Evolutionary conservation across 805 yeast genomes (phyloP).

Genomic region (Saccharomycopsis sp.): DNA sequence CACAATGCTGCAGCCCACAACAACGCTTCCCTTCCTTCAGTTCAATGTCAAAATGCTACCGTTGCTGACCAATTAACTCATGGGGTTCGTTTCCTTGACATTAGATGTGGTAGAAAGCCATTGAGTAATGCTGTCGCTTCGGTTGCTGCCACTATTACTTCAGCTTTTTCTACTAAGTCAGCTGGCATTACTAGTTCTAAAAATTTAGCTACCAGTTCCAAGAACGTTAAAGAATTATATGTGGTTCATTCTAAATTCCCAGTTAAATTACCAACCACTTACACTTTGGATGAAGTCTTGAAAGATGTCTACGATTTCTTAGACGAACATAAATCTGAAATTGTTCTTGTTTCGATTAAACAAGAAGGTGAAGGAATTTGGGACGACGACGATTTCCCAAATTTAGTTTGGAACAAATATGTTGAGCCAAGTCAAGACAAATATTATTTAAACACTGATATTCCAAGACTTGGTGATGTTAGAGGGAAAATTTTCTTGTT

Average conservation of each 20-base stretch:
- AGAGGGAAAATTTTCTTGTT: slow-evolving; percentile 63
- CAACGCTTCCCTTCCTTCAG: slow-evolving; percentile 58
- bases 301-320: slow-evolving; percentile 55
- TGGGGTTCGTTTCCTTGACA: slow-evolving; percentile 72
- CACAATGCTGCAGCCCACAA: slow-evolving; percentile 74
- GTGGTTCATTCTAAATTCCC: slow-evolving; percentile 76
- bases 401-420: slow-evolving; percentile 51
- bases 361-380: slow-evolving; percentile 67
- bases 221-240: slow-evolving; percentile 44
- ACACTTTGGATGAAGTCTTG: slow-evolving; percentile 44
- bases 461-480: slow-evolving; percentile 55
- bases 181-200: slow-evolving; percentile 16
- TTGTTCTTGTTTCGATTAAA: slow-evolving; percentile 60
- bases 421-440: slow-evolving; percentile 41
- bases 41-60: slow-evolving; percentile 63
- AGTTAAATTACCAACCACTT: slow-evolving; percentile 52
- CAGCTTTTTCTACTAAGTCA: too few species aligned
- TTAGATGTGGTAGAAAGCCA: slow-evolving; percentile 55
- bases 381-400: slow-evolving; percentile 65
- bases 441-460: slow-evolving; percentile 51
- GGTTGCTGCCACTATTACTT: slow-evolving; percentile 14
- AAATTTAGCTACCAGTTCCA: slow-evolving; percentile 25
- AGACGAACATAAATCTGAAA: slow-evolving; percentile 45
- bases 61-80: slow-evolving; percentile 56
- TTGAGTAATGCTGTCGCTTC: slow-evolving; percentile 38